phyloP scores from a whole-genome alignment of 2,329 filamentous ascomycete genomes.

The Fusarium anguioides region DNA sequence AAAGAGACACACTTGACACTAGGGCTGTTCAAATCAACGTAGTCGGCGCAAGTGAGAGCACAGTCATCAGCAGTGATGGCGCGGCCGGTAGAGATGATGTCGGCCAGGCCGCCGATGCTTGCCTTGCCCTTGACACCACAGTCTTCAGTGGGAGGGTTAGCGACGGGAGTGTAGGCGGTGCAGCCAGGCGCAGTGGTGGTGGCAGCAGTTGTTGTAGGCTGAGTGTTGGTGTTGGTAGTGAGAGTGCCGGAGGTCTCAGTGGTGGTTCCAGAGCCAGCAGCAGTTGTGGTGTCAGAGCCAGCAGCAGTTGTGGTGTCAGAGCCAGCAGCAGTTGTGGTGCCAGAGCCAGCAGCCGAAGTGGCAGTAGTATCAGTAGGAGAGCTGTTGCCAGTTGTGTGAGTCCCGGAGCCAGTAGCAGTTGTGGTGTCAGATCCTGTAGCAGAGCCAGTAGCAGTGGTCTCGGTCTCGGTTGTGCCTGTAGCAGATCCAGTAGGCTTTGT shows the following conservation, averaged over 20 bases:
- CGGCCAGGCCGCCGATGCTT: too few species aligned
- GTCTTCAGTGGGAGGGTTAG: background rate
- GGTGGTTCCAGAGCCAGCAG: too few species aligned
- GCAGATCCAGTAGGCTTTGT: background rate
- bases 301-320: background rate
- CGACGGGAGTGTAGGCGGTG: background rate
- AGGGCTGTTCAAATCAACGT: background rate
- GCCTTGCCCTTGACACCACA: background rate
- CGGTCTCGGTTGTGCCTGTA: background rate
- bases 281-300: too few species aligned
- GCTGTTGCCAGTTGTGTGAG: background rate
- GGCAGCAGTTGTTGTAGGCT: background rate
- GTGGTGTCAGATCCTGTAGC: too few species aligned
- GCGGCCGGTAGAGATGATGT: background rate
- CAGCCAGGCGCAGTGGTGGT: background rate
- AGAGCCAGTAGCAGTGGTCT: background rate
- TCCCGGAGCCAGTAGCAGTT: too few species aligned
- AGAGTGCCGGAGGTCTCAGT: background rate
- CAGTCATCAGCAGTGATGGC: background rate
- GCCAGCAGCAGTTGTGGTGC: background rate
- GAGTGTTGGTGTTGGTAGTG: background rate
- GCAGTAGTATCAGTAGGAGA: background rate
- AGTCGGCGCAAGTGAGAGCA: background rate
- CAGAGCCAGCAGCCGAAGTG: background rate
- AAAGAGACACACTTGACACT: background rate